These are phyloP conservation scores for Chalciporus chontae DNA, from an alignment of 768 basidiomycete genomes.

Conservation along the genomic window DNA sequence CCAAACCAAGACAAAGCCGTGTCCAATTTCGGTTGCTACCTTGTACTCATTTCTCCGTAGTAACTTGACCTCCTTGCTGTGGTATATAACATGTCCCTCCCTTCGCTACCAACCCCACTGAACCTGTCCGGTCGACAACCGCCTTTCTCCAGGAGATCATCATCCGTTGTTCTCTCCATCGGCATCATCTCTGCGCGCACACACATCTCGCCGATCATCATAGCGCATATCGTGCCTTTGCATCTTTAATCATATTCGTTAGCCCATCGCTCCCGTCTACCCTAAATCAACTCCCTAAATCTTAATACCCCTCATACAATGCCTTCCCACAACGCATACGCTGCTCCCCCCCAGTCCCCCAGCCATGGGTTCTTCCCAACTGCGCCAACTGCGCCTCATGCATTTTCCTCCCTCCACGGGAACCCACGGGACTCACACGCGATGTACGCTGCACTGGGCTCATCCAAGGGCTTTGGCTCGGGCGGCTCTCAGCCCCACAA, in stretches of 20 bases:
- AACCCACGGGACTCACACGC: conserved; percentile 57
- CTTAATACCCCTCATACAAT: conserved; percentile 30
- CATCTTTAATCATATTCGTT: conserved; percentile 3
- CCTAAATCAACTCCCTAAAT: neutral
- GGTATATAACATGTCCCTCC: conserved; percentile 28
- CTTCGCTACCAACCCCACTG: conserved; percentile 8
- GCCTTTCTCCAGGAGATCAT: conserved; percentile 8
- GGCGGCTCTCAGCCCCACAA: conserved; percentile 24
- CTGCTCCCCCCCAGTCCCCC: conserved; percentile 47
- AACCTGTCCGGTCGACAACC: conserved; percentile 12
- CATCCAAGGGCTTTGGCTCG: conserved; percentile 23
- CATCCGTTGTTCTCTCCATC: conserved; percentile 8
- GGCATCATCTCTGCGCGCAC: conserved; percentile 1
- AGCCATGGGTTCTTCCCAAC: conserved; percentile 59
- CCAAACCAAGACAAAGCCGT: conserved; percentile 20
- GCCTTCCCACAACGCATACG: conserved; percentile 42
- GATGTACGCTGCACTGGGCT: conserved; percentile 53
- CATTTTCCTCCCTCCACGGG: conserved; percentile 54
- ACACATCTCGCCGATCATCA: conserved; percentile 1
- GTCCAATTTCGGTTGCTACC: conserved; percentile 21
- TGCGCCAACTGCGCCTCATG: conserved; percentile 51
- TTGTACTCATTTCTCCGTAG: conserved; percentile 22
- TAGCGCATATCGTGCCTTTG: neutral
- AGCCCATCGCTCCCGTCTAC: neutral
- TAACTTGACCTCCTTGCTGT: neutral